Evolutionary conservation across 1,139 yeast species (phyloP), one percentile per base, ranked within the genome.

Genomic region (Geotrichum europaeum): DNA sequence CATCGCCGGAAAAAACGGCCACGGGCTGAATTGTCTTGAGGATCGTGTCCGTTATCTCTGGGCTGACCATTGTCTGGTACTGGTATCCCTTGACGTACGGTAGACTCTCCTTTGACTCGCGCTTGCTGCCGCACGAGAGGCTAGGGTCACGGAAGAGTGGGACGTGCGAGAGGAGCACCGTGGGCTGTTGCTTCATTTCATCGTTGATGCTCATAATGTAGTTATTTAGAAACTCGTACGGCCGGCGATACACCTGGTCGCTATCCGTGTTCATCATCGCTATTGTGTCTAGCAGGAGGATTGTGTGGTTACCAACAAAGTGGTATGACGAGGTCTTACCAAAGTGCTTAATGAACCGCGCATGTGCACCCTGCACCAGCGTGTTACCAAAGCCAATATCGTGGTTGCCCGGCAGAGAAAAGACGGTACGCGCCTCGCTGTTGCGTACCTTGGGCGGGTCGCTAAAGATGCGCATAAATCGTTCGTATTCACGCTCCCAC

Each of bases 341-440:
- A 72, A 90, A 92, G 69, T 79, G 81, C 1, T 85, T 76, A 25
- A 81, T 75, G 73, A 92, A 94, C 65, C 98, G 77, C 36, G 83
- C 75, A 56, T 81, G 72, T 34, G 85, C 82, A 2, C 77, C 73
- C 32, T 81, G 81, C 13, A 81, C 77, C 7, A 83, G 79, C 0
- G 85, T 83, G 61, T 84, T 82, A 45, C 96, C 96, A 72, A 87
- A 92, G 0, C 99, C 99, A 66, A 94, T 89, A 72, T 94, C 99
- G 72, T 94, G 99, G 70, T 94, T 94, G 1, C 99, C 99, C 0
- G 98, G 97, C 13, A 94, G 74, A 1, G 86, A 82, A 65, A 83
- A 76, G 30, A 71, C 61, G 3, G 84, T 82, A 18, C 49, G 30
- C 7, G 49, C 30, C 12, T 40, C 51, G 15, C 30, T 43, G 6